phyloP scores from a whole-genome alignment of 2,329 filamentous ascomycete species.

The Xylariales sp. region DNA sequence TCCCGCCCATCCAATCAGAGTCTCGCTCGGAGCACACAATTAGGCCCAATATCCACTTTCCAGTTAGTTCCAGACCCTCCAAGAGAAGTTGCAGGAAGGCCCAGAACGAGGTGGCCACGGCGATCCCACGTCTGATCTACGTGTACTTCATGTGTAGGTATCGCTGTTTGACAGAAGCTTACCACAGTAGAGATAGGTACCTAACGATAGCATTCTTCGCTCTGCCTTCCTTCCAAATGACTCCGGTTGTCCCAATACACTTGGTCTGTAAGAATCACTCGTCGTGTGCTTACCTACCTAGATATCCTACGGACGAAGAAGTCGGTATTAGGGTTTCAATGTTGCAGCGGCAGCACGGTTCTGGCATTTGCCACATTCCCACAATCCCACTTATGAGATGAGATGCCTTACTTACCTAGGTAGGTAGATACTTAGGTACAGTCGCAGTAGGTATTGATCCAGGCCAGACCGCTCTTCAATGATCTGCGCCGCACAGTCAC shows the following conservation, averaged over 20 bases:
- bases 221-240: too few species aligned
- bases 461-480: too few species aligned
- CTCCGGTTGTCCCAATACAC: too few species aligned
- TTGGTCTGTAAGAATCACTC: too few species aligned
- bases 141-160: not conserved
- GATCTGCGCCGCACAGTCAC: too few species aligned
- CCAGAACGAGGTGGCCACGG: conserved; percentile 2
- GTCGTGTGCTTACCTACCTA: too few species aligned
- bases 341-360: not conserved
- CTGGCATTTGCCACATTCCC: not conserved
- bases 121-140: not conserved
- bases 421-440: too few species aligned
- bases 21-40: not conserved
- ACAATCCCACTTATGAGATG: too few species aligned
- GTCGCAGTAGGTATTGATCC: too few species aligned
- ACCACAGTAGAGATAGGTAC: not conserved
- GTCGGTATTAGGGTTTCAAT: not conserved
- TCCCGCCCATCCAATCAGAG: not conserved
- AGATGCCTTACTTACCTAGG: too few species aligned
- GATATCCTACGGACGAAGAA: too few species aligned
- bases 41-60: conserved; percentile 5
- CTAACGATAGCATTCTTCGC: not conserved
- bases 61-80: not conserved
- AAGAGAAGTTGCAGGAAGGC: not conserved
- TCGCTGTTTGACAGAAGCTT: not conserved